Percentiles rank a stretch among this genome's conserved stretches.
phyloP scores from a whole-genome alignment of 2,329 filamentous ascomycete genomes.

The Colletotrichum australisinense region DNA sequence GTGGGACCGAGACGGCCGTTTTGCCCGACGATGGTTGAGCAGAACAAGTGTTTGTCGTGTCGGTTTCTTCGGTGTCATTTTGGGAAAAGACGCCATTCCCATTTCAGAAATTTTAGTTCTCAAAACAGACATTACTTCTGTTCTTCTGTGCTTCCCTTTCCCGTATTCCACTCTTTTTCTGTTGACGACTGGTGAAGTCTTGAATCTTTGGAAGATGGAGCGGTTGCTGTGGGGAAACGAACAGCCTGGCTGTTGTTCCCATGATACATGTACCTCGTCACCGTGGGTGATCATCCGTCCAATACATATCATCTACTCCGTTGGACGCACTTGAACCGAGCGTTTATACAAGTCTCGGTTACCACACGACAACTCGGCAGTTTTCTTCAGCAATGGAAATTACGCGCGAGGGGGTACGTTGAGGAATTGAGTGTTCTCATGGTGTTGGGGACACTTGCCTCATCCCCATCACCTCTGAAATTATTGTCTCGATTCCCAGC shows the following conservation, averaged over 20 bases:
- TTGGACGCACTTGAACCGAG: conserved; percentile 16
- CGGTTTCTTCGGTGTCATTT: conserved; percentile 4
- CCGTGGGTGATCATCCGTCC: not conserved
- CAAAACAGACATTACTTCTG: conserved; percentile 17
- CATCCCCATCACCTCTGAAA: not conserved
- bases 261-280: conserved; percentile 29
- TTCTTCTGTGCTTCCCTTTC: not conserved
- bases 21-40: conserved; percentile 4
- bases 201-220: not conserved
- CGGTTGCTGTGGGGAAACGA: not conserved
- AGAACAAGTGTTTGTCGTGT: conserved; percentile 2
- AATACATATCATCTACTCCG: conserved; percentile 3
- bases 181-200: not conserved
- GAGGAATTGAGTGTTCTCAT: not conserved
- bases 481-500: not conserved
- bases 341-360: conserved; percentile 2
- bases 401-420: not conserved
- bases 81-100: conserved; percentile 11
- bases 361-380: not conserved
- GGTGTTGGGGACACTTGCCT: not conserved
- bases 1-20: conserved; percentile 27
- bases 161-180: not conserved
- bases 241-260: not conserved
- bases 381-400: conserved; percentile 15
- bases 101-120: conserved; percentile 13